Base-by-base conservation (phyloP, 345 rosid genomes). In the Psidium friedrichsthalianum region DNA sequence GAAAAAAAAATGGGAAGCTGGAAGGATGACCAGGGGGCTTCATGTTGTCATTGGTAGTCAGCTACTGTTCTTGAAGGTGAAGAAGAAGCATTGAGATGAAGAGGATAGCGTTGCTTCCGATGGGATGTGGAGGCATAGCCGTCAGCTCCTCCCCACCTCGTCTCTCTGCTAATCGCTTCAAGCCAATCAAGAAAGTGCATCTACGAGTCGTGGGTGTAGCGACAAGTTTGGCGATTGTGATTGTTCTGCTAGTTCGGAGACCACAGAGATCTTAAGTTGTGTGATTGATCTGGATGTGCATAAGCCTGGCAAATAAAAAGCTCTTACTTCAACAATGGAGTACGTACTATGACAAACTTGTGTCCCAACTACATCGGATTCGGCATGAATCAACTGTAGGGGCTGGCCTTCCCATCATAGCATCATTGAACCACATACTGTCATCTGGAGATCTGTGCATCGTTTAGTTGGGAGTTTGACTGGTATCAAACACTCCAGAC, bases 321-420 rank as follows among this genome's bases (percentile, higher is more conserved):
- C 98, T 88, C 94, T 95, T 85, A 95, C 99, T 25, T 90, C 96
- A 61, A 86, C 94, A 53, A 85, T 94, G 94, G 97, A 93, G 89
- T 92, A 92, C 84, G 94, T n/a, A n/a, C n/a, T n/a, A 94, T 44
- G 94, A 93, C 84, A 94, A 93, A 83, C 84, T 96, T 89, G 90
- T 91, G 53, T 89, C 89, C 59, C 90, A 83, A 84, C 96, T 93
- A 14, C 93, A 98, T 32, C 88, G 51, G 84, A 88, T 95, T 86
- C 96, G 98, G 52, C 94, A 93, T 81, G 99, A 96, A 61, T 96
- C 99, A 74, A 96, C 98, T 85, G 99, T 95, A 86, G 99, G 98
- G 87, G 99, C 98, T 87, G 97, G 98, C 56, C 99, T 97, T 93
- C 99, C 99, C 76, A 92, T 97, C 84, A 95, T 95, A 58, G 91